Conservation (phyloP, 1,284 basidiomycete genomes). For the Naganishia albida region DNA sequence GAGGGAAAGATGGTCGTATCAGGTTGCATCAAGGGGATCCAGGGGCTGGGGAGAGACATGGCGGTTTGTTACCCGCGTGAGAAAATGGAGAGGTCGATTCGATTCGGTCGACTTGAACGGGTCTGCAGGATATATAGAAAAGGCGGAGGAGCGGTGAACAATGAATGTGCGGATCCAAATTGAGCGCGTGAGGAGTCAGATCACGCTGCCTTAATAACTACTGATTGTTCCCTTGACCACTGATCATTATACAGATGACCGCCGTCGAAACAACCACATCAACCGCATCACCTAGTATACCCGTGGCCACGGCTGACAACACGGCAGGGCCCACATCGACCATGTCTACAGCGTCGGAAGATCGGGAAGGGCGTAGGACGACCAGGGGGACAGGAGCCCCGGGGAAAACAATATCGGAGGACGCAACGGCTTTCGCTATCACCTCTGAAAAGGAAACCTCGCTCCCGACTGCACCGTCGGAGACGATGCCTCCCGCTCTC, state of each 20-base stretch:
- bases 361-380: slow-evolving; percentile 2
- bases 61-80: neutral
- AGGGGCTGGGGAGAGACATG: neutral
- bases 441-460: too few relatives aligned
- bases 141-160: neutral
- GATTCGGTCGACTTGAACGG: neutral
- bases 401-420: neutral
- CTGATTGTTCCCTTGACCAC: neutral
- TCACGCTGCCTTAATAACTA: too few relatives aligned
- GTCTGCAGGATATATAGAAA: too few relatives aligned
- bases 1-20: neutral
- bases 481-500: neutral
- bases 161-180: neutral
- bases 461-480: neutral
- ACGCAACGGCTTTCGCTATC: neutral
- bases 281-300: neutral
- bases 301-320: neutral
- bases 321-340: neutral
- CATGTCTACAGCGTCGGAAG: neutral
- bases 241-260: slow-evolving; percentile 5
- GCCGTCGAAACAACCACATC: slow-evolving; percentile 1
- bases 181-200: neutral
- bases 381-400: slow-evolving; percentile 3
- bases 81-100: neutral
- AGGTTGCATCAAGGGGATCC: neutral